Base-by-base conservation (phyloP, 225 moss, liverwort and hornwort species). In the Rhytidiadelphus loreus region DNA sequence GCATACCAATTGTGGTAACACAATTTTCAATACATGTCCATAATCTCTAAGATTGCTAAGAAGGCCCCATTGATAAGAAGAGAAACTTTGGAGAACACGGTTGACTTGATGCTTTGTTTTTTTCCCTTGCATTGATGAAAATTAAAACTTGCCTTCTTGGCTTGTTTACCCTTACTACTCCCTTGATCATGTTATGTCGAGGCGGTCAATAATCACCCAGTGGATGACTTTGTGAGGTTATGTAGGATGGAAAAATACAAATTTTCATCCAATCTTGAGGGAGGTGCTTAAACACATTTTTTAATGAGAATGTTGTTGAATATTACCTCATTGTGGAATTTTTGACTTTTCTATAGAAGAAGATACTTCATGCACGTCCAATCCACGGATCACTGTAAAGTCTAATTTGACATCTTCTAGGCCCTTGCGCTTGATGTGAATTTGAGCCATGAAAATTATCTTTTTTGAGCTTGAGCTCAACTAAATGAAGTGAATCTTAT, bases 141-240 rank as follows among this genome's bases (percentile, higher is more conserved):
- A n/a, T 68, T 13, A 39, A 68, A 12, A 37, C 21, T 21, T 12
- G 37, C 21, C 66, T 66, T 66, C 6, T 30, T 39, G 22, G 2
- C 23, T 23, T 68, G 4, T 39, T 12, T 41, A 14, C 13, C 6
- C 4, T 69, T n/a, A n/a, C n/a, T 69, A 39, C 2, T n/a, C 13
- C 23, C 4, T 68, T 12, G 11, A 21, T 68, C 2, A n/a, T n/a
- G 2, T 68, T n/a, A 13, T 1, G 1, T 7, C 39, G 0, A 4
- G 22, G 7, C 1, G 2, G 2, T 2, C 13, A 39, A 39, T 39
- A 39, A 13, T 8, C 7, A 24, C 2, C 1, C 2, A 4, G 21
- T 39, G 13, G 39, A 39, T 69, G 39, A 69, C 23, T 69, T 13
- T 13, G 7, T 13, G 12, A 39, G 7, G 13, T 13, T 13, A 1